Percentiles rank a stretch among this genome's conserved stretches.
phyloP scores from a whole-genome alignment of 1,284 basidiomycete genomes.

The Xerocomus nothofagi region DNA sequence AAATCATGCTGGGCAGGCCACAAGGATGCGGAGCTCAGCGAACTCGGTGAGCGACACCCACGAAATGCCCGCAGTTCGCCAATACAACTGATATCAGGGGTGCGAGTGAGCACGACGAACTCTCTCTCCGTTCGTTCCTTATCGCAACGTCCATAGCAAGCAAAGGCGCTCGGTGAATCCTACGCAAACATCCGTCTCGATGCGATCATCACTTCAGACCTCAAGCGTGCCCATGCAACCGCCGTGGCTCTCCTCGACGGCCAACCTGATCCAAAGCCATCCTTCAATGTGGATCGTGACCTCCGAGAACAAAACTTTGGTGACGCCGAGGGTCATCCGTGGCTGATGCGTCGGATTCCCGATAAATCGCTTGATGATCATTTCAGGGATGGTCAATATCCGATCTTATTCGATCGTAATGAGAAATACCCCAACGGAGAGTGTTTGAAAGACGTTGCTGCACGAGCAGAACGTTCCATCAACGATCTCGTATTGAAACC shows the following conservation, averaged over 20 bases:
- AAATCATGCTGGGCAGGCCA: conserved; percentile 78
- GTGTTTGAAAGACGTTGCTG: conserved; percentile 65
- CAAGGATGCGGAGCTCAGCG: conserved; percentile 79
- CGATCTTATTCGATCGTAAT: conserved; percentile 45
- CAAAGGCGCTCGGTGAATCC: conserved; percentile 69
- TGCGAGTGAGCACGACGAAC: conserved; percentile 50
- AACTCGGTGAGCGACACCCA: conserved; percentile 61
- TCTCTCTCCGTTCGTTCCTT: not conserved
- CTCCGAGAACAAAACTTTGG: conserved; percentile 75
- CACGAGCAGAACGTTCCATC: conserved; percentile 59
- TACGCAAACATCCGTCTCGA: conserved; percentile 60
- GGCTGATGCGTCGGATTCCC: conserved; percentile 33
- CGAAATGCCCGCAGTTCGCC: conserved; percentile 2
- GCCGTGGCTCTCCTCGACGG: conserved; percentile 59
- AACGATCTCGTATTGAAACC: conserved; percentile 58
- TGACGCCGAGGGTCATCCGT: conserved; percentile 67
- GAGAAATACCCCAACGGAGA: conserved; percentile 75
- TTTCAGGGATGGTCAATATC: conserved; percentile 52
- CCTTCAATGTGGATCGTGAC: conserved; percentile 50
- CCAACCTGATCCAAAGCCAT: conserved; percentile 53
- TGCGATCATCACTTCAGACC: conserved; percentile 77
- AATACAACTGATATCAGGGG: conserved; percentile 48
- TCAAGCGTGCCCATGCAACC: conserved; percentile 76
- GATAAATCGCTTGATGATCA: conserved; percentile 50
- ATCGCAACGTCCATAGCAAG: conserved; percentile 59